Conservation (phyloP, 2,329 filamentous ascomycete genomes). For the Aspergillus bombycis region DNA sequence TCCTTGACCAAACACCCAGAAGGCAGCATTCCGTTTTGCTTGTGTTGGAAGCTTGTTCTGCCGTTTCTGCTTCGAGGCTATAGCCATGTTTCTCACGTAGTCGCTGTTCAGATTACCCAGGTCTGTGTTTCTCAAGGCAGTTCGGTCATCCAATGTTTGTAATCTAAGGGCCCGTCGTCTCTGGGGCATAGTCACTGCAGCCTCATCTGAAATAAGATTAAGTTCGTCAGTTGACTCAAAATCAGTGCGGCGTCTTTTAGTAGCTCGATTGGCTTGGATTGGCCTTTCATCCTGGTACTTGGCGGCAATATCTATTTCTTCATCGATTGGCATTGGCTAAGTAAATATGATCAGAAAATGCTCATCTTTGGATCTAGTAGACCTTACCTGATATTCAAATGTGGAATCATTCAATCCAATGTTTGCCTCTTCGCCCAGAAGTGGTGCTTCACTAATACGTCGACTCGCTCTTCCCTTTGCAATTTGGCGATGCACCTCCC, state of each 20-base stretch:
- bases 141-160: conserved; percentile 52
- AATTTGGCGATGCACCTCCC: conserved; percentile 11
- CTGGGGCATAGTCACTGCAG: conserved; percentile 28
- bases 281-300: neutral
- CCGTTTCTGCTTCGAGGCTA: conserved; percentile 49
- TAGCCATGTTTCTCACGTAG: conserved; percentile 64
- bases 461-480: conserved; percentile 12
- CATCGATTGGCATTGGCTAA: conserved; percentile 32
- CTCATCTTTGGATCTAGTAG: neutral
- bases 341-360: neutral
- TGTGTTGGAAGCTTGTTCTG: conserved; percentile 45
- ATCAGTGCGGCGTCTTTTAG: neutral
- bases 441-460: conserved; percentile 37
- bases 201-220: neutral
- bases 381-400: conserved; percentile 19
- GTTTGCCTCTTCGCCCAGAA: conserved; percentile 43
- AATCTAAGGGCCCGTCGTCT: conserved; percentile 40
- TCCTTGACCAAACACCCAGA: conserved; percentile 62
- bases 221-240: conserved; percentile 1
- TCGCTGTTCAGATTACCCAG: conserved; percentile 60
- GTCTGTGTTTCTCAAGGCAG: conserved; percentile 59
- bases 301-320: conserved; percentile 30
- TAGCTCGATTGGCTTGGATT: neutral
- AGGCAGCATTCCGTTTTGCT: conserved; percentile 65
- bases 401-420: conserved; percentile 37